Evolutionary conservation across 1,284 basidiomycete genomes (phyloP).

Genomic region (Fomitopsis palustris): DNA sequence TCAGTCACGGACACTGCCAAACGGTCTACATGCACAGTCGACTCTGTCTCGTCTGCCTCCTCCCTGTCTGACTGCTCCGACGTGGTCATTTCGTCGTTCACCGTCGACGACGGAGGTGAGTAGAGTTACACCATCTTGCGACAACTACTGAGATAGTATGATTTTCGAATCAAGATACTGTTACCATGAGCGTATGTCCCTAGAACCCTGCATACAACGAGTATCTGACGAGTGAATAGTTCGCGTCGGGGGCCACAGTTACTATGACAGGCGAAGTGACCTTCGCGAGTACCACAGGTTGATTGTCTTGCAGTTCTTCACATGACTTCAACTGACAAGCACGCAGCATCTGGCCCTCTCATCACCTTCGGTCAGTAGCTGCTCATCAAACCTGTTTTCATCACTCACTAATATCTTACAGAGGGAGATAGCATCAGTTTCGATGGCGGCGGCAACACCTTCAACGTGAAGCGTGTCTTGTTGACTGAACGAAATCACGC

Average conservation of each 20-base stretch:
- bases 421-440: conserved; percentile 25
- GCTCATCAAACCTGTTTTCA: conserved; percentile 20
- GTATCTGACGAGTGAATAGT: background rate
- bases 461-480: background rate
- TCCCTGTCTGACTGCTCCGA: conserved; percentile 1
- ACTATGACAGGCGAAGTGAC: conserved; percentile 4
- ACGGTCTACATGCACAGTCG: conserved; percentile 1
- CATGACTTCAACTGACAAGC: background rate
- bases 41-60: conserved; percentile 2
- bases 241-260: background rate
- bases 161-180: conserved; percentile 4
- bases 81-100: conserved; percentile 4
- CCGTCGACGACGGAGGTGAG: conserved; percentile 1
- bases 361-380: conserved; percentile 17
- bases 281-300: conserved; percentile 1
- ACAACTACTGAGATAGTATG: too few relatives aligned
- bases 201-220: background rate
- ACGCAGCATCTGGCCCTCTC: background rate
- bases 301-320: too few relatives aligned
- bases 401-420: background rate
- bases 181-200: conserved; percentile 3
- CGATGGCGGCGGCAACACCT: conserved; percentile 1
- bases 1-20: conserved; percentile 1
- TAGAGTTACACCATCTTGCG: background rate
- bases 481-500: background rate